Conservation (phyloP, 1,284 basidiomycete species). For the Pyrrhoderma lamaoense region DNA sequence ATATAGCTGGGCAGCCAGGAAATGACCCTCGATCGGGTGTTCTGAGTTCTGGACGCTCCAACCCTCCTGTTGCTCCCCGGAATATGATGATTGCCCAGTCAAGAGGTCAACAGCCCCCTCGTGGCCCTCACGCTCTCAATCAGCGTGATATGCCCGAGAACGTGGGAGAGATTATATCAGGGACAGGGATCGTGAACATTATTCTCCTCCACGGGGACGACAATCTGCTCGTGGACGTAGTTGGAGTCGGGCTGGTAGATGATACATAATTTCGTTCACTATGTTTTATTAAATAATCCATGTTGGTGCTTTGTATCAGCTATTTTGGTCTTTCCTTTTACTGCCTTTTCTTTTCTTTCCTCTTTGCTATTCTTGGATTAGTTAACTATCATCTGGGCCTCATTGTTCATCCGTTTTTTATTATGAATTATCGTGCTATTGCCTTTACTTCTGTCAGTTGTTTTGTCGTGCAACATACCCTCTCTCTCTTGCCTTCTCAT, state of each 20-base stretch:
- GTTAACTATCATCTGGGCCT: too few relatives aligned
- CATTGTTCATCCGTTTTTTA: too few relatives aligned
- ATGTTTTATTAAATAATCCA: too few relatives aligned
- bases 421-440: too few relatives aligned
- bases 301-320: too few relatives aligned
- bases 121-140: slow-evolving; percentile 30
- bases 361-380: too few relatives aligned
- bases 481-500: too few relatives aligned
- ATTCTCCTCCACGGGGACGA: slow-evolving; percentile 4
- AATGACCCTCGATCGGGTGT: slow-evolving; percentile 28
- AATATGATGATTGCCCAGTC: neutral
- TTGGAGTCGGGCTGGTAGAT: slow-evolving; percentile 2
- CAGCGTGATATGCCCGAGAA: slow-evolving; percentile 34
- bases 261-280: neutral
- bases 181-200: slow-evolving; percentile 16
- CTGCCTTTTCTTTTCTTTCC: too few relatives aligned
- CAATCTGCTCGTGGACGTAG: neutral
- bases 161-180: slow-evolving; percentile 24
- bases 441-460: too few relatives aligned
- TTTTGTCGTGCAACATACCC: too few relatives aligned
- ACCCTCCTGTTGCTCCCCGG: neutral
- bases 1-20: slow-evolving; percentile 37
- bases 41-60: neutral
- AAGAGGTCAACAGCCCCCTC: neutral
- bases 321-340: too few relatives aligned